Base-by-base conservation (phyloP, 371 early-diverging fungal species). In the Rhizopus delemar region DNA sequence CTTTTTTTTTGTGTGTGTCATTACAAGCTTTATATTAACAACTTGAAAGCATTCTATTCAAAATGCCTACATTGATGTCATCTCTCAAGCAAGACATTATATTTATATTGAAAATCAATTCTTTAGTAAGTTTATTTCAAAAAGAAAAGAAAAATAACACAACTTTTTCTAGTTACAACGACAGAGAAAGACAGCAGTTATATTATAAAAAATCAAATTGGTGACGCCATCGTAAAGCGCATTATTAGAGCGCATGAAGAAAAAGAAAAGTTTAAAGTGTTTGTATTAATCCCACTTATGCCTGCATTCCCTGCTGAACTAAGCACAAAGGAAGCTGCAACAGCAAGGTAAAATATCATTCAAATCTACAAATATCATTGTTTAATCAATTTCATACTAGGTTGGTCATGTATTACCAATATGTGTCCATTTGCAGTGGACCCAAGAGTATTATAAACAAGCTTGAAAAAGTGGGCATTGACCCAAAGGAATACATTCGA, bases 61-160 rank as follows among this genome's bases (percentile, higher is more conserved):
- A 62, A 85, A 84, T 31, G 96, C 95, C 1, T 96, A 97, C 62
- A 63, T 88, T 39, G 78, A 81, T 36, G 63, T 81, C 57, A 97
- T 97, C 55, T 69, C 63, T 36, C 77, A 78, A 15, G 83, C 97
- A 4, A 71, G 90, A 69, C 90, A 93, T 64, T 95, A 87, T 69
- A 79, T 97, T 31, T 97, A 97, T 72, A 96, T 97, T 62, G 96
- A 97, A 71, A 96, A 97, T 68, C 97, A 97, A 72, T 96, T 96
- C 77, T 97, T 97, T 69, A 89, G 90, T 84, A 83, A 76, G 81
- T 72, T 15, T 28, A 13, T 43, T 11, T 36, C 22, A 22, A 22
- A 22, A 22, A 22, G 13, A 38, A 38, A 38, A 38, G 39, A 2
- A 38, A 13, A 35, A 8, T 56, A 9, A 48, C 13, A 39, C 49